Evolutionary conservation across 495 filamentous ascomycete genomes (phyloP).

Genomic region (Daldinia loculata): DNA sequence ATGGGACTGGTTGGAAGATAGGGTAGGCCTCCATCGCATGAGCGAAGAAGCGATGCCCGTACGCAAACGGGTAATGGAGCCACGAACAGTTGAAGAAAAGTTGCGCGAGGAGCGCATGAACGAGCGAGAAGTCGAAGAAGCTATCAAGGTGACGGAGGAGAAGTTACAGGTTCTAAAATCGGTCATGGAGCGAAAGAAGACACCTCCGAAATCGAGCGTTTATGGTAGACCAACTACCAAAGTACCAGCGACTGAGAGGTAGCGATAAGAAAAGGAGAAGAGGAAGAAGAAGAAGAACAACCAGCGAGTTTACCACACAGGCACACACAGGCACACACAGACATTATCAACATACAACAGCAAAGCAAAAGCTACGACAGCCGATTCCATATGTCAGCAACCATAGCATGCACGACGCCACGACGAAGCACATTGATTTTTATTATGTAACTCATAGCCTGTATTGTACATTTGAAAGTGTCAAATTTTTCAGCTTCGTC

Average conservation of each 20-base stretch:
- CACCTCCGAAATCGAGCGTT: slow-evolving; percentile 27
- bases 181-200: slow-evolving; percentile 69
- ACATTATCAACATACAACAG: slow-evolving; percentile 5
- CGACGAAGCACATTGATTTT: slow-evolving; percentile 41
- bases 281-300: slow-evolving; percentile 1
- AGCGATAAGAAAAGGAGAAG: slow-evolving; percentile 13
- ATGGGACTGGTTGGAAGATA: slow-evolving; percentile 96
- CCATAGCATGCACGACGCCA: slow-evolving; percentile 41
- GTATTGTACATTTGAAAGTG: slow-evolving; percentile 41
- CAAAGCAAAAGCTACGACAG: slow-evolving; percentile 30
- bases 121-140: slow-evolving; percentile 82
- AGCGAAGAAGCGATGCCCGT: slow-evolving; percentile 51
- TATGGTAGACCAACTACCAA: slow-evolving; percentile 21
- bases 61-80: slow-evolving; percentile 55
- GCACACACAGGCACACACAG: neutral
- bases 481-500: slow-evolving; percentile 28
- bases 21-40: slow-evolving; percentile 78
- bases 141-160: slow-evolving; percentile 86
- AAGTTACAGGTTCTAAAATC: slow-evolving; percentile 76
- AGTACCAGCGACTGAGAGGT: slow-evolving; percentile 27
- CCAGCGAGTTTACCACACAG: slow-evolving; percentile 3
- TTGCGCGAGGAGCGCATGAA: slow-evolving; percentile 76
- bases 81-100: slow-evolving; percentile 60
- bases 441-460: slow-evolving; percentile 42
- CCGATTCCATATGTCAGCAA: slow-evolving; percentile 38